These are phyloP conservation scores for Leccinum pachyderme DNA, from an alignment of 1,284 basidiomycete species.

Conservation along the genomic window DNA sequence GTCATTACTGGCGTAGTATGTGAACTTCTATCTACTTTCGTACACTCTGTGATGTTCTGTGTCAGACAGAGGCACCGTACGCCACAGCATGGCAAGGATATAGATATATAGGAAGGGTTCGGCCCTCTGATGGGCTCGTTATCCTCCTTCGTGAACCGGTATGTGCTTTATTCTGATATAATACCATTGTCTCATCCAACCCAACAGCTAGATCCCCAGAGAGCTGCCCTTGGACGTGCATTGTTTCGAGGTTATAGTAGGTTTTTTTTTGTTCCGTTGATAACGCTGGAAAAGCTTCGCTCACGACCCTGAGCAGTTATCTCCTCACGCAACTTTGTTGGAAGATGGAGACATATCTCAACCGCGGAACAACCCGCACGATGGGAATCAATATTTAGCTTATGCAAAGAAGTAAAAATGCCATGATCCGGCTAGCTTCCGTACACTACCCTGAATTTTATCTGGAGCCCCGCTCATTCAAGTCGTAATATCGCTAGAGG, in stretches of 20 bases:
- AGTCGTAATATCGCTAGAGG: background rate
- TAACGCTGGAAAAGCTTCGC: background rate
- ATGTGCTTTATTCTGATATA: conserved; percentile 17
- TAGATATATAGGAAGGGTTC: conserved; percentile 32
- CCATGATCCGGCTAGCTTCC: conserved; percentile 10
- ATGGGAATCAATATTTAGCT: conserved; percentile 52
- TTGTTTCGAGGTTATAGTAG: conserved; percentile 50
- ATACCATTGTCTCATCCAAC: background rate
- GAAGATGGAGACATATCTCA: conserved; percentile 40
- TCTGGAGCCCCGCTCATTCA: background rate
- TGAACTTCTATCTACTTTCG: conserved; percentile 6
- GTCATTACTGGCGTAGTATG: conserved; percentile 51
- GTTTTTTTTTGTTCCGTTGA: conserved; percentile 1
- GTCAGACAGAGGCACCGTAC: conserved; percentile 46
- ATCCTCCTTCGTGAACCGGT: conserved; percentile 42
- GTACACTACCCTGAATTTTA: background rate
- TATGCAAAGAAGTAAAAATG: conserved; percentile 37
- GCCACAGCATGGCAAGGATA: conserved; percentile 47
- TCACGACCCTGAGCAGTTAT: conserved; percentile 36
- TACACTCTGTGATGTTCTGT: conserved; percentile 9
- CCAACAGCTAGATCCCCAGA: conserved; percentile 27
- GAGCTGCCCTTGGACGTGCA: conserved; percentile 35
- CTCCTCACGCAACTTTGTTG: conserved; percentile 50
- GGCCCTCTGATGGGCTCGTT: conserved; percentile 37
- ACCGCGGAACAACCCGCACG: conserved; percentile 35